A percentile compares a stretch with the other conserved stretches of the same genome.
Evolutionary conservation across 116 monocot genomes (phyloP).

Genomic region (Iris pallida): DNA sequence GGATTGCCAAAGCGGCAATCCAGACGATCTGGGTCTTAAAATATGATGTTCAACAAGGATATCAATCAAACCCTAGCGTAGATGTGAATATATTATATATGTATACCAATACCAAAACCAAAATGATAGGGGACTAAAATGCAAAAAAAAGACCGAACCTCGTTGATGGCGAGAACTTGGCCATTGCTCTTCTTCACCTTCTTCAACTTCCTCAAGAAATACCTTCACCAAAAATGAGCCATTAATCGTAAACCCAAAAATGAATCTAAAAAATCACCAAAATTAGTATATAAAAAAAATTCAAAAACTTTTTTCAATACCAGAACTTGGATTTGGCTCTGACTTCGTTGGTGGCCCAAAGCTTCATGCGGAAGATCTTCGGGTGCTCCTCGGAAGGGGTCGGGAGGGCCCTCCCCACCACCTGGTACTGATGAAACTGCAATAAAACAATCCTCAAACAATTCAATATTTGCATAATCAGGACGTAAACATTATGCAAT

Average conservation of each 20-base stretch:
- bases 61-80: no score
- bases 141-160: constrained; percentile 29
- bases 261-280: not conserved
- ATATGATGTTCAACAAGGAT: no score
- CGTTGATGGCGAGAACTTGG: constrained; percentile 79
- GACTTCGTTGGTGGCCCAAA: constrained; percentile 88
- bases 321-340: constrained; percentile 82
- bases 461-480: not conserved
- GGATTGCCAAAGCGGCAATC: no score
- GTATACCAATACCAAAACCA: not conserved
- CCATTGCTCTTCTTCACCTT: constrained; percentile 98
- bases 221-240: constrained; percentile 14
- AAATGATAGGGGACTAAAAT: not conserved
- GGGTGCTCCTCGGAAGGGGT: constrained; percentile 53
- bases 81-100: no score
- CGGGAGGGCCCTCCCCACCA: constrained; percentile 74
- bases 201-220: constrained; percentile 79
- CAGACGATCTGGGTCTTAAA: no score
- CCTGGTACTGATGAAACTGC: constrained; percentile 95
- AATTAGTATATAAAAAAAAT: not conserved
- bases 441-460: not conserved
- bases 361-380: constrained; percentile 78
- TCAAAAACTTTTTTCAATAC: constrained; percentile 15
- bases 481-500: not conserved
- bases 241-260: not conserved